Percentiles rank a stretch among this genome's conserved stretches.
These are phyloP conservation scores for Anisogramma anomala DNA, from an alignment of 2,329 filamentous ascomycete species.

Conservation along the genomic window DNA sequence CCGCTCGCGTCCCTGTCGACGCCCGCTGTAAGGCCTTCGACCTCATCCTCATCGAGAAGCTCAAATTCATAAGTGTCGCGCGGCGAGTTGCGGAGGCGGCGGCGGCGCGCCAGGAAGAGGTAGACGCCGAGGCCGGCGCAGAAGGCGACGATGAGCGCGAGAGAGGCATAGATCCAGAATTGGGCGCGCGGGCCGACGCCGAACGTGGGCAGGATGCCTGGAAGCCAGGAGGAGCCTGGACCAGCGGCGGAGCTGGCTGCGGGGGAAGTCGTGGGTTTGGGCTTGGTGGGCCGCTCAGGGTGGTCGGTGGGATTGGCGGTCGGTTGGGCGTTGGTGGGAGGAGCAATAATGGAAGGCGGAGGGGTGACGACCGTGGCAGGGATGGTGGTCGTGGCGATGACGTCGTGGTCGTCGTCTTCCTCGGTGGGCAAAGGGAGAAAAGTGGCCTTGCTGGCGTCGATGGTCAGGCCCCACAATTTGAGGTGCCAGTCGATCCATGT, in stretches of 20 bases:
- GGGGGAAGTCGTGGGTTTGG: slow-evolving; percentile 18
- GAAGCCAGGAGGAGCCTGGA: slow-evolving; percentile 54
- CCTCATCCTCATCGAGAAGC: slow-evolving; percentile 74
- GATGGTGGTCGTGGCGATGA: slow-evolving; percentile 50
- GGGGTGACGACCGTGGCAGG: slow-evolving; percentile 54
- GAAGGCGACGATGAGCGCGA: slow-evolving; percentile 77
- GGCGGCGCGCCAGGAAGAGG: slow-evolving; percentile 67
- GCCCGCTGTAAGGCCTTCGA: slow-evolving; percentile 33
- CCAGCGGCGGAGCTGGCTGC: slow-evolving; percentile 24
- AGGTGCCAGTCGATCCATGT: slow-evolving; percentile 84
- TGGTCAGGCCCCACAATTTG: slow-evolving; percentile 84
- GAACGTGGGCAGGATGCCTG: slow-evolving; percentile 82
- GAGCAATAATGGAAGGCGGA: slow-evolving; percentile 29
- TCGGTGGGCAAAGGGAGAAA: slow-evolving; percentile 72
- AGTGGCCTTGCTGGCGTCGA: slow-evolving; percentile 60
- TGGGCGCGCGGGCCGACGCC: slow-evolving; percentile 78
- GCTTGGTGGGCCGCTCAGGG: slow-evolving; percentile 50
- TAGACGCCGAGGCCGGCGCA: slow-evolving; percentile 71
- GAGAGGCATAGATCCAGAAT: slow-evolving; percentile 83
- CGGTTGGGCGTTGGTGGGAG: slow-evolving; percentile 26
- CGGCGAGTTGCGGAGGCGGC: slow-evolving; percentile 59
- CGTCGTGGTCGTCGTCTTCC: slow-evolving; percentile 69
- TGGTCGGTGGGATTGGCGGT: slow-evolving; percentile 46
- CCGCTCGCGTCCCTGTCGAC: slow-evolving; percentile 28
- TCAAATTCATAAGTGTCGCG: slow-evolving; percentile 90